Percentiles rank a stretch among this genome's conserved stretches.
Conservation (phyloP, 768 basidiomycete species). For the Naganishia friedmannii region DNA sequence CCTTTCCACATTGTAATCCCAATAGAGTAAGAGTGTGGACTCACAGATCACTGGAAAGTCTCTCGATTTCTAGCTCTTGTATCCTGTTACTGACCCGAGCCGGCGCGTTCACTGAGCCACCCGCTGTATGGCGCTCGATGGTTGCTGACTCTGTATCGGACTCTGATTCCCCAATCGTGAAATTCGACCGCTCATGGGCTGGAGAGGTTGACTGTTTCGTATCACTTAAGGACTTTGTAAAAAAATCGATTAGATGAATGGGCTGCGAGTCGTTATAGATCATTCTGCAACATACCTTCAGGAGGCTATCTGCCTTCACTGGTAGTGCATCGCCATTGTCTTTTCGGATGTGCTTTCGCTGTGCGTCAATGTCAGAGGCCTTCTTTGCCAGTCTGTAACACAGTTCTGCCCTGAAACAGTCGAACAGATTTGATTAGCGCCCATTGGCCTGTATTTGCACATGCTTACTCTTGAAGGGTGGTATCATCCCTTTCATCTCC, state of each 20-base stretch:
- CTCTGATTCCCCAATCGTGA: slow-evolving; percentile 6
- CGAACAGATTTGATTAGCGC: background rate
- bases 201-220: background rate
- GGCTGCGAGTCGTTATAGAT: too few relatives aligned
- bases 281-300: background rate
- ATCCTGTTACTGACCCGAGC: slow-evolving; percentile 2
- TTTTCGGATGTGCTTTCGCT: background rate
- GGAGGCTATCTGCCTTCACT: background rate
- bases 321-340: background rate
- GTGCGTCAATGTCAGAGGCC: background rate
- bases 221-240: background rate
- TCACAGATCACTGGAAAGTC: slow-evolving; percentile 77
- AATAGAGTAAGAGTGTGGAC: slow-evolving; percentile 49
- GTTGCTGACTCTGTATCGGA: background rate
- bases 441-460: too few relatives aligned
- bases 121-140: background rate
- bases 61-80: slow-evolving; percentile 65
- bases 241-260: background rate
- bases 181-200: background rate
- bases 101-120: background rate
- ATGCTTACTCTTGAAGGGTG: background rate
- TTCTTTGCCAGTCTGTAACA: background rate
- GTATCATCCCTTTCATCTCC: slow-evolving; percentile 3
- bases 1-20: background rate
- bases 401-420: background rate